These are phyloP conservation scores for Homolaphlyctis polyrhiza DNA, from an alignment of 371 early-diverging fungal species.

Conservation along the genomic window DNA sequence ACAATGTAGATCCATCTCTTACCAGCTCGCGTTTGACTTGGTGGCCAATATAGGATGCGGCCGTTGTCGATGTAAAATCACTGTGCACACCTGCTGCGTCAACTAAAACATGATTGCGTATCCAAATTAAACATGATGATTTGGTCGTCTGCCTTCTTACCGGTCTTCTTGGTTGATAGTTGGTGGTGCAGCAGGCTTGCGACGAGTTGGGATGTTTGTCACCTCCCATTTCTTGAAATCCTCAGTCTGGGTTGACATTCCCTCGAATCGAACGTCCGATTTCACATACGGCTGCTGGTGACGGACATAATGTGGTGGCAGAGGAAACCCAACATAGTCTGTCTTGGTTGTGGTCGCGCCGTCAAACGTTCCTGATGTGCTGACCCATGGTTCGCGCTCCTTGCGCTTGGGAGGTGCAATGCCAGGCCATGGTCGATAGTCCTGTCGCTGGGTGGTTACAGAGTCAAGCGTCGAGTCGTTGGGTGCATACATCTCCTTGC, in stretches of 20 bases:
- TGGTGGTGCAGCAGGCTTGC: conserved; percentile 9
- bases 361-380: conserved; percentile 25
- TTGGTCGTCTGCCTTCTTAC: too few species aligned
- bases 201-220: conserved; percentile 11
- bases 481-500: conserved; percentile 19
- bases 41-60: conserved; percentile 30
- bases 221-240: conserved; percentile 33
- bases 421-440: conserved; percentile 30
- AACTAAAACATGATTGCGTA: not conserved
- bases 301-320: conserved; percentile 13
- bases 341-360: conserved; percentile 23
- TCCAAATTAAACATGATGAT: not conserved
- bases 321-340: conserved; percentile 11
- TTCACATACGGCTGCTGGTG: conserved; percentile 16
- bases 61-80: conserved; percentile 36
- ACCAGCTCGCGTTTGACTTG: conserved; percentile 12
- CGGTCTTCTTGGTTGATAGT: conserved; percentile 19
- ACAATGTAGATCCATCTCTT: too few species aligned
- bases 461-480: conserved; percentile 23
- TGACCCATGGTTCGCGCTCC: conserved; percentile 16
- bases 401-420: conserved; percentile 12
- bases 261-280: conserved; percentile 25
- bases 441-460: conserved; percentile 31
- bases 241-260: conserved; percentile 21
- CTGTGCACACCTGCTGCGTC: conserved; percentile 15